Evolutionary conservation across 345 rosid genomes (phyloP).

Genomic region (Arabis hirsuta): DNA sequence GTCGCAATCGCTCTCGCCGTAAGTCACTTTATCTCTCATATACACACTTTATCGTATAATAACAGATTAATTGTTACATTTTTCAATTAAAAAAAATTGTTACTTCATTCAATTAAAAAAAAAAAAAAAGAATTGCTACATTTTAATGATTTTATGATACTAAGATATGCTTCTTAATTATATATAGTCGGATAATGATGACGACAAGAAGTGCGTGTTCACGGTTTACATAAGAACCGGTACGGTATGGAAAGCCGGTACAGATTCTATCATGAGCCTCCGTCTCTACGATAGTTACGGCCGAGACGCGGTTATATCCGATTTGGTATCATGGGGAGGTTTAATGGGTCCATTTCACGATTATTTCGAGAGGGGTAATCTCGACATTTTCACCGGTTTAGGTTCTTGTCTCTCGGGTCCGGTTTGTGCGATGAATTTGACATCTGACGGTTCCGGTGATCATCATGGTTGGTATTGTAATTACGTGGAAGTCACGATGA

Average conservation of each 20-base stretch:
- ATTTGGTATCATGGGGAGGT: slow-evolving; percentile 84
- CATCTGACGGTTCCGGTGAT: slow-evolving; percentile 73
- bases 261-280: slow-evolving; percentile 70
- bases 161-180: too few relatives aligned
- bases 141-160: not conserved
- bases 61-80: too few relatives aligned
- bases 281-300: slow-evolving; percentile 59
- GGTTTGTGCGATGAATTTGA: slow-evolving; percentile 73
- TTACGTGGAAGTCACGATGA: slow-evolving; percentile 80
- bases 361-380: slow-evolving; percentile 89
- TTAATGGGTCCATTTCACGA: slow-evolving; percentile 67
- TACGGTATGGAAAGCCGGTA: slow-evolving; percentile 78
- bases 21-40: slow-evolving; percentile 10
- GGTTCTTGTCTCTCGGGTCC: slow-evolving; percentile 59
- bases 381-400: slow-evolving; percentile 83
- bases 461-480: slow-evolving; percentile 92
- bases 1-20: slow-evolving; percentile 33
- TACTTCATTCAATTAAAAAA: too few relatives aligned
- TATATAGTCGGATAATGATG: slow-evolving; percentile 36
- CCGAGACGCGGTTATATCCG: slow-evolving; percentile 38
- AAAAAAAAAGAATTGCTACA: too few relatives aligned
- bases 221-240: slow-evolving; percentile 77
- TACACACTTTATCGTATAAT: not conserved
- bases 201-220: slow-evolving; percentile 62
- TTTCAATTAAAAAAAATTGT: too few relatives aligned